phyloP scores from a whole-genome alignment of 805 yeast species.

The Yarrowia porcina region DNA sequence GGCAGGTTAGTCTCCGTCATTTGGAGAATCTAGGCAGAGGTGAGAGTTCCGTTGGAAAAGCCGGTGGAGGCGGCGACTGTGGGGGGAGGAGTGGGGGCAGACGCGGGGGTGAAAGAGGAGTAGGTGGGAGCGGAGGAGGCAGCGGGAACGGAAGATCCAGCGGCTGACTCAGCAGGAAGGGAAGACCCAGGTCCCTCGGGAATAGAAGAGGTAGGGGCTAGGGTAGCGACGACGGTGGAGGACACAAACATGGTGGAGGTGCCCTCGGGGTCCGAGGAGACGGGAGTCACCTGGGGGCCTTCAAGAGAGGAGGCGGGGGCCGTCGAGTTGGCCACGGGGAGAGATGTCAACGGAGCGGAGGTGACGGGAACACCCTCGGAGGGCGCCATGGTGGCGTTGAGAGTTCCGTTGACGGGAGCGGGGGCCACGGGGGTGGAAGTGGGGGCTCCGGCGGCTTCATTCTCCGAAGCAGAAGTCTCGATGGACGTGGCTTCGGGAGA shows the following conservation, averaged over 20 bases:
- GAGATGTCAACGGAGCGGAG: neutral
- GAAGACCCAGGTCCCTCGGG: neutral
- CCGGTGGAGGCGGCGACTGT: neutral
- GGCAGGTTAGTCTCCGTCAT: no score
- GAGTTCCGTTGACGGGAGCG: neutral
- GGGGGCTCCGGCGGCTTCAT: no score
- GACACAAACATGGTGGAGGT: slow-evolving; percentile 9
- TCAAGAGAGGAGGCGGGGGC: neutral
- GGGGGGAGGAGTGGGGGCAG: neutral
- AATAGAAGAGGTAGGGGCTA: neutral
- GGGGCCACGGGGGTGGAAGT: no score
- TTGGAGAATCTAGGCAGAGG: neutral
- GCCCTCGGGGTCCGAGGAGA: neutral
- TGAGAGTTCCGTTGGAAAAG: slow-evolving; percentile 10
- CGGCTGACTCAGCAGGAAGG: neutral
- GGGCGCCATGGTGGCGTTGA: slow-evolving; percentile 7
- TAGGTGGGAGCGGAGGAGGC: neutral
- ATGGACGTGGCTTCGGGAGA: no score
- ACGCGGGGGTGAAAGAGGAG: neutral
- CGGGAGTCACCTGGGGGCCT: neutral
- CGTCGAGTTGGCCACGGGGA: neutral
- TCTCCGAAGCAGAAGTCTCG: no score
- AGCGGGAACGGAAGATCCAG: no score
- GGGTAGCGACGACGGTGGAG: slow-evolving; percentile 13
- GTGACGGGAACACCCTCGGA: neutral